phyloP scores from a whole-genome alignment of 2,329 filamentous ascomycete genomes.

The Fusarium pseudoanthophilum region DNA sequence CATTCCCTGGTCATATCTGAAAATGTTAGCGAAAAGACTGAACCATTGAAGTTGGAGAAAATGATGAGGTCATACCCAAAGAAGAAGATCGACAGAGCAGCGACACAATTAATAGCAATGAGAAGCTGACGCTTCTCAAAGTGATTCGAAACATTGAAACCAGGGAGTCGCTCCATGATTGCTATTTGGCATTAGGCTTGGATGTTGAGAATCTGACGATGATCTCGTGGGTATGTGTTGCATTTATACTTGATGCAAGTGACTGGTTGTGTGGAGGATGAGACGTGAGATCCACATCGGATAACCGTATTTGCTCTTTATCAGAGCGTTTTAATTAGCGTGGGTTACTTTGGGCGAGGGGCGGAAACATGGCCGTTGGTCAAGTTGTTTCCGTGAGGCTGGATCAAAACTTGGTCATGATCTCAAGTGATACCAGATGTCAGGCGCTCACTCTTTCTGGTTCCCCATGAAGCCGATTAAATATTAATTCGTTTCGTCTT shows the following conservation, averaged over 20 bases:
- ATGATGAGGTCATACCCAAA: slow-evolving; percentile 34
- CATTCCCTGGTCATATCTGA: slow-evolving; percentile 31
- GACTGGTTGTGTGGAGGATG: slow-evolving; percentile 4
- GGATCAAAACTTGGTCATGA: neutral
- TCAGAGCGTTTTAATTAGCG: neutral
- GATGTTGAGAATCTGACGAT: neutral
- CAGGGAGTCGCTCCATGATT: slow-evolving; percentile 30
- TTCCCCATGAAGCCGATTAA: too few species aligned
- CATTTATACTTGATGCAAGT: slow-evolving; percentile 18
- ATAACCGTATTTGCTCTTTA: neutral
- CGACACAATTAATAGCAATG: slow-evolving; percentile 40
- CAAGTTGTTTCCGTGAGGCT: slow-evolving; percentile 10
- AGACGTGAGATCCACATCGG: slow-evolving; percentile 12
- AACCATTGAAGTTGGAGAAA: rapidly evolving
- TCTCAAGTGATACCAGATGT: neutral
- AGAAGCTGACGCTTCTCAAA: slow-evolving; percentile 42
- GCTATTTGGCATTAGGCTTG: neutral
- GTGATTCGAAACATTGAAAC: slow-evolving; percentile 34
- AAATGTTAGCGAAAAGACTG: neutral
- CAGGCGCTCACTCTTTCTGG: neutral
- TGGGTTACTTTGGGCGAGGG: neutral
- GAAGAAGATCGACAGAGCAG: slow-evolving; percentile 41
- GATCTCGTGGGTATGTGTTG: neutral
- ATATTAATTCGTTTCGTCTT: rapidly evolving
- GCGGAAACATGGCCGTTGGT: slow-evolving; percentile 5